Evolutionary conservation across 2,329 filamentous ascomycete genomes (phyloP), one percentile per base, ranked within the genome.

Genomic region (Penicillium italicum): DNA sequence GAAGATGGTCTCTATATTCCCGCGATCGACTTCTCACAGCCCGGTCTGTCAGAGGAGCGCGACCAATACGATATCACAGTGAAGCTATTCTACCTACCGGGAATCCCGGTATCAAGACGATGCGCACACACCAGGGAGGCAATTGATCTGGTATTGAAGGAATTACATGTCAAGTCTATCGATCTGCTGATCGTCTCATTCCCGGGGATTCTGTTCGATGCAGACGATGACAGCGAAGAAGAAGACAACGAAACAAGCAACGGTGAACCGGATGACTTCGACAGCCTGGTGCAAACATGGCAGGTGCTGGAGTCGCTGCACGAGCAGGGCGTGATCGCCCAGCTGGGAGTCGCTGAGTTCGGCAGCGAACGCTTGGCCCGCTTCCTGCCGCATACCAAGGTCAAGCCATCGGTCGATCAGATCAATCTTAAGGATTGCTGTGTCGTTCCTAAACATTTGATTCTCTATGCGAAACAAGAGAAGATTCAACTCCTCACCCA

Each of bases 401-500:
- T 96, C 57, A 84, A 83, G 63, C 94, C 94, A 0, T 83, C 84
- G 20, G 93, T 97, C 38, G 86, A 97, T 74, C 94, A 99, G 80
- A 96, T 99, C 80, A 97, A 97, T 71, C 84, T 96, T 48, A 87
- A 90, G 66, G 90, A 97, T 74, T 97, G 93, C 79, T 99, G 94
- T 76, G 93, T 91, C 44, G 94, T 97, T 41, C 94, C 94, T 9
- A 92, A 91, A 66, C 88, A 91, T 12, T 81, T 99, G 60, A 86
- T 91, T 56, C 77, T 88, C 66, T 87, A 95, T 66, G 93, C 93
- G n/a, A 92, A 90, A 73, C 80, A 87, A 61, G 81, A 91, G 69
- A 81, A 84, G 20, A 91, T 99, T 58, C 91, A 97, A 72, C 78
- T 99, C 55, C 79, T 97, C 53, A 96, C 95, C 38, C 94, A 99